Base-by-base conservation (phyloP, 352 stramenopile genomes). In the Globisporangium irregulare region DNA sequence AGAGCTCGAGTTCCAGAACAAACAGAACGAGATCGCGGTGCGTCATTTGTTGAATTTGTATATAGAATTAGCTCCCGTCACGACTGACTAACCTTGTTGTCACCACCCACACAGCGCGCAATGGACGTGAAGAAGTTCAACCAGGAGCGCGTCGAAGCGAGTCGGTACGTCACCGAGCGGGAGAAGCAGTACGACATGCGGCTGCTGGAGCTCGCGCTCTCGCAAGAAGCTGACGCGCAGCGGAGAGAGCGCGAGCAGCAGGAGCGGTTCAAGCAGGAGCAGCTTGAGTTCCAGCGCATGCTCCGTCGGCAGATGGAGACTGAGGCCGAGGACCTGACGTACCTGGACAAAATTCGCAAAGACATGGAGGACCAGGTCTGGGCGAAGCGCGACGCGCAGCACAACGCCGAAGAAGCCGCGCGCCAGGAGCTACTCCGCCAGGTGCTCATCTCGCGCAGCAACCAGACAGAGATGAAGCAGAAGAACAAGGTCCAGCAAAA, bases 331-430 rank as follows among this genome's bases (percentile, higher is more conserved):
- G 84, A 94, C 51, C 68, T 80, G 43, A 87, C 83, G 29, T 74
- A 82, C 24, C 54, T 91, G 53, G 84, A 92, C 64, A 81, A 84
- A 25, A 86, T 94, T 58, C 85, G 87, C 20, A 83, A 89, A 38
- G 80, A 92, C n/a, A 92, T 93, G 85, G 87, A 94, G 61, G 73
- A 89, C 24, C 63, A 87, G 27, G 84, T 94, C 14, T 93, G 86
- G 86, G 77, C 78, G 7, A 92, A 92, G 67, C 83, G 76, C 3
- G 86, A 94, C 27, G 84, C 81, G 8, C 78, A 93, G 63, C 80
- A 94, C 62, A 72, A 81, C 22, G 81, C 83, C 15, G 86, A 94
- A 62, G 81, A 92, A 69, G 78, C 78, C 10, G 86, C 86, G 38
- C 80, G 86, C 1, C 80, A 93, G 32, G 86, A 93, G 64, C 70